Base-by-base conservation (phyloP, 208 protist species). In the Leishmania lainsoni region DNA sequence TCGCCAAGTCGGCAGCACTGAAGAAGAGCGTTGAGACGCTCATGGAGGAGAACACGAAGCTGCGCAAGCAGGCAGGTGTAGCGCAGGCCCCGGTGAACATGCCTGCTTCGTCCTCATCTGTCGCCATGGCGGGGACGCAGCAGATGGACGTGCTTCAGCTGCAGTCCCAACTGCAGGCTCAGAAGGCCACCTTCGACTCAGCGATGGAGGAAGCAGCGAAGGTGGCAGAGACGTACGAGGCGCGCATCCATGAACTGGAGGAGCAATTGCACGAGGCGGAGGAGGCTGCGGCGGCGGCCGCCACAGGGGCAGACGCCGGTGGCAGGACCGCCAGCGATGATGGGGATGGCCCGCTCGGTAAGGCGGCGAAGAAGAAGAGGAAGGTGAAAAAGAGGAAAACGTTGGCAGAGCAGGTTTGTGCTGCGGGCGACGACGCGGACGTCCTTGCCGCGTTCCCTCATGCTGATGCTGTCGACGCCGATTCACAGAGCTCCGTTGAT, bases 351-450 rank as follows among this genome's bases (percentile, higher is more conserved):
- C 76, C 66, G 56, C 63, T 78, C 4, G 75, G 77, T 32, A 68
- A 73, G 35, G 81, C 78, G 2, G 54, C 39, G n/a, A 86, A 81
- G 80, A 89, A 89, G 78, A 89, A 88, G 78, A 74, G 87, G 78
- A 93, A 93, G 84, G 86, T 86, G 63, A 86, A 65, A 26, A 90
- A 88, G 80, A 89, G 85, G 83, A 87, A 88, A 80, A 90, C 80
- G 45, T 68, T 89, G 54, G 80, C 80, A 58, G 87, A 90, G 66
- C 88, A 93, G 79, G 76, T 92, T 5, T 82, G 59, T 20, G 87
- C 81, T 26, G 66, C 78, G 49, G 82, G 86, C 39, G 82, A 85
- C 59, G 83, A 75, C 10, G 84, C 81, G 3, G 81, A 83, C 48
- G 84, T 87, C n/a, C 63, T 81, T 10, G 83, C 78, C 48, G n/a